Evolutionary conservation across 2,329 filamentous ascomycete genomes (phyloP).

Genomic region (Xylariomycetidae sp.): DNA sequence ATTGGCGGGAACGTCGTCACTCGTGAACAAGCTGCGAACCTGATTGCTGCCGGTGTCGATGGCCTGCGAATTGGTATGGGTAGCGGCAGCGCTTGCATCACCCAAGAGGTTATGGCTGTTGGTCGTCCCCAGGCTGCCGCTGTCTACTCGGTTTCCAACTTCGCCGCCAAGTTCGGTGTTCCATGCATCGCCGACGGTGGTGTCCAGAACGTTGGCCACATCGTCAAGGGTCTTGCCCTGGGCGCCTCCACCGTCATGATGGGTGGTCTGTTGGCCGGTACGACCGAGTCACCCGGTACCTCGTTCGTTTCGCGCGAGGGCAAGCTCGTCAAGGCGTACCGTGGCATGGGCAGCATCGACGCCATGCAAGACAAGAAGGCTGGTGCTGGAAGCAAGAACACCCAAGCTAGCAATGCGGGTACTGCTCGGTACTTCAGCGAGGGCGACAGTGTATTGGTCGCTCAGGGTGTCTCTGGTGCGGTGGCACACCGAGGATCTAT

Average conservation of each 20-base stretch:
- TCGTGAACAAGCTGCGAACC: constrained; percentile 83
- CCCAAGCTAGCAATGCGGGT: constrained; percentile 81
- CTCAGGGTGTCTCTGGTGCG: constrained; percentile 88
- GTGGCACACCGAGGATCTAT: constrained; percentile 79
- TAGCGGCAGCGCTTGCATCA: constrained; percentile 95
- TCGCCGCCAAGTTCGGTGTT: constrained; percentile 89
- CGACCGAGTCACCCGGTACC: constrained; percentile 92
- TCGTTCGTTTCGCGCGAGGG: constrained; percentile 96
- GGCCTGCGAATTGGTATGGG: constrained; percentile 99
- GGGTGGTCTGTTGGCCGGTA: constrained; percentile 94
- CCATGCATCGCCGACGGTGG: constrained; percentile 97
- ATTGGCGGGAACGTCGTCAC: constrained; percentile 99
- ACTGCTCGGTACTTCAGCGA: constrained; percentile 98
- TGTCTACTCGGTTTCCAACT: constrained; percentile 82
- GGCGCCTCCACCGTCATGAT: constrained; percentile 98
- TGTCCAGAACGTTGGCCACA: constrained; percentile 97
- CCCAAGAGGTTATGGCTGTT: constrained; percentile 99
- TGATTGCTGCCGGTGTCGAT: constrained; percentile 92
- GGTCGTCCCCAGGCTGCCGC: constrained; percentile 92
- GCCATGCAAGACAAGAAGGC: constrained; percentile 99
- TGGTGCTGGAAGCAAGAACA: constrained; percentile 64
- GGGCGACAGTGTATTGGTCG: constrained; percentile 88
- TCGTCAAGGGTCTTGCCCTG: constrained; percentile 94
- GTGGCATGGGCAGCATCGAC: constrained; percentile 97
- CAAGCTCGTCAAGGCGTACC: constrained; percentile 98